These are phyloP conservation scores for baker's yeast (Saccharomyces cerevisiae) DNA, from an alignment of 805 yeast genomes.

Conservation along the genomic window DNA sequence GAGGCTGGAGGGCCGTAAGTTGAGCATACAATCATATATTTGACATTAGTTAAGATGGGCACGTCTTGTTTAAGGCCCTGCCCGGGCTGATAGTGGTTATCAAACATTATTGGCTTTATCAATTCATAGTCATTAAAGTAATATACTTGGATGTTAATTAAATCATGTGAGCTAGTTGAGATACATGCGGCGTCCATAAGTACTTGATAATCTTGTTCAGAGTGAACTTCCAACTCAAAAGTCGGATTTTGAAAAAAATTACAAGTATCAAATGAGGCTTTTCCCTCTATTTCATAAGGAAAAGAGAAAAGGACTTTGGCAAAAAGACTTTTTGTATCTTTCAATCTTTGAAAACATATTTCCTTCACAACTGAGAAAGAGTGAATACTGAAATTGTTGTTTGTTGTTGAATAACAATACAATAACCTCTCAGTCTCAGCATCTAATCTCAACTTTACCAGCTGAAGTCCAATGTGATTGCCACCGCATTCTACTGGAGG, in stretches of 20 bases:
- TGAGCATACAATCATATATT: conserved; percentile 21
- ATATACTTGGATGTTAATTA: conserved; percentile 20
- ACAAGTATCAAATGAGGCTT: conserved; percentile 1
- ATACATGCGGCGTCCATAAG: conserved; percentile 13
- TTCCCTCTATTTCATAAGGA: not conserved
- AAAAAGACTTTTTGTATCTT: not conserved
- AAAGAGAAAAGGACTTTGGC: not conserved
- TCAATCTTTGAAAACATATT: not conserved
- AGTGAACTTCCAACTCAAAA: conserved; percentile 10
- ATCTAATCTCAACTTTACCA: conserved; percentile 22
- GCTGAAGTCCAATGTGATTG: conserved; percentile 34
- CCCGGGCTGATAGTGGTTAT: conserved; percentile 8
- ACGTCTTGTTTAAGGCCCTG: conserved; percentile 6
- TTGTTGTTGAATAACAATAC: conserved; percentile 21
- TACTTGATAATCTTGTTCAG: conserved; percentile 4
- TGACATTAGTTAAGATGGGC: conserved; percentile 14
- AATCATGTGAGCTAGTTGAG: conserved; percentile 6
- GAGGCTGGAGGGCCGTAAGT: conserved; percentile 1
- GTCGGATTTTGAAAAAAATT: conserved; percentile 20
- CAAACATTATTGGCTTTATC: conserved; percentile 16
- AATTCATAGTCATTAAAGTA: conserved; percentile 15
- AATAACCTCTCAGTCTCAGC: conserved; percentile 5
- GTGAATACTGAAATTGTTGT: conserved; percentile 19
- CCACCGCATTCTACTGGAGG: conserved; percentile 16
- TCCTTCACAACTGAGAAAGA: conserved; percentile 6